A percentile compares a stretch with the other conserved stretches of the same genome.
These are phyloP conservation scores for Erodium maritimum DNA, from an alignment of 345 rosid species.

Conservation along the genomic window DNA sequence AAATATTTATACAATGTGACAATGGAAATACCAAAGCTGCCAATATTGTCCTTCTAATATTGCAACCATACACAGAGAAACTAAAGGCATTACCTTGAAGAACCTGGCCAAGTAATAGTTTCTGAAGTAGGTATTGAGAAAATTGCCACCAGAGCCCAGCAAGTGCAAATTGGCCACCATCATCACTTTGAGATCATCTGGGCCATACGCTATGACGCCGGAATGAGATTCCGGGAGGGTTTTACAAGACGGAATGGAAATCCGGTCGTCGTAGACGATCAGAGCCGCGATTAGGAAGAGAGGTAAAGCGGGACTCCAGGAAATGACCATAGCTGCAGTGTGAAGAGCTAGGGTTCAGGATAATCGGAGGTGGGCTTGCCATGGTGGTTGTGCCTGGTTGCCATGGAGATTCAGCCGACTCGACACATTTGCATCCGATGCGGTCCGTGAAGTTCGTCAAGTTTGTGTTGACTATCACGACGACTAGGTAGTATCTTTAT, in stretches of 20 bases:
- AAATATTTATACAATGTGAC: too few relatives aligned
- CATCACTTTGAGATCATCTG: slow-evolving; percentile 40
- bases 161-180: slow-evolving; percentile 39
- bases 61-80: too few relatives aligned
- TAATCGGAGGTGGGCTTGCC: background rate
- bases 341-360: slow-evolving; percentile 15
- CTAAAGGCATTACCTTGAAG: background rate
- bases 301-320: slow-evolving; percentile 24
- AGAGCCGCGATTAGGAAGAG: slow-evolving; percentile 20
- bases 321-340: slow-evolving; percentile 10
- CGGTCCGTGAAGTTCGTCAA: too few relatives aligned
- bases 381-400: background rate
- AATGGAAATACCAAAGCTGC: too few relatives aligned
- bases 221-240: slow-evolving; percentile 13
- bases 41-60: too few relatives aligned
- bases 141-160: slow-evolving; percentile 30
- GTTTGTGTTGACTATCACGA: too few relatives aligned
- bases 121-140: background rate
- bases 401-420: background rate
- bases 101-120: slow-evolving; percentile 8
- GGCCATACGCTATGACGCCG: slow-evolving; percentile 4
- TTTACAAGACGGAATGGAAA: slow-evolving; percentile 37
- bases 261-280: slow-evolving; percentile 28
- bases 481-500: too few relatives aligned
- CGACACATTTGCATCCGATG: too few relatives aligned